These are phyloP conservation scores for Pseudocercospora eumusae DNA, from an alignment of 2,329 filamentous ascomycete species.

Conservation along the genomic window DNA sequence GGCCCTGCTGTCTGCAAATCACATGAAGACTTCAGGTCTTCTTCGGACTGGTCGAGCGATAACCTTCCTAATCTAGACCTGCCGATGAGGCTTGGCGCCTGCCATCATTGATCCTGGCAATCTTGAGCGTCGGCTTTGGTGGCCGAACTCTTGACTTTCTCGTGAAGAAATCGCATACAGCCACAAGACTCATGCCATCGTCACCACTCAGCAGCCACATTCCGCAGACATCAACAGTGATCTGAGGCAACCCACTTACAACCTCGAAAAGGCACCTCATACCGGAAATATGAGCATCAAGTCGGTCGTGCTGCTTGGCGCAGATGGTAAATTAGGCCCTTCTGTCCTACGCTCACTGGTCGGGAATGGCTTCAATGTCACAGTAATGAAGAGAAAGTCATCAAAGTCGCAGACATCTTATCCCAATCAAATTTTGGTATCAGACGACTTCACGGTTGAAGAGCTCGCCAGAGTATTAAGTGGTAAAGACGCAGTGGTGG, in stretches of 20 bases:
- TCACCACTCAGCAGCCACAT: not conserved
- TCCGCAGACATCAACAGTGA: not conserved
- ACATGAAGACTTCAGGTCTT: not conserved
- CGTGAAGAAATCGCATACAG: not conserved
- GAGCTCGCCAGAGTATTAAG: constrained; percentile 55
- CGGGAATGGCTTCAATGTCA: constrained; percentile 54
- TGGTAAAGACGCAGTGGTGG: constrained; percentile 60
- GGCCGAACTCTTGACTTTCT: not conserved
- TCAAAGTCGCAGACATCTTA: constrained; percentile 47
- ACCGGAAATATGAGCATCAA: constrained; percentile 38
- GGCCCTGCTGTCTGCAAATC: not conserved
- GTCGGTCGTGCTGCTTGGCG: constrained; percentile 49
- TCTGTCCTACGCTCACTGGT: constrained; percentile 46
- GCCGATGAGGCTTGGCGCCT: not conserved
- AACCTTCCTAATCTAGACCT: not conserved
- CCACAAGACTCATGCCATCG: not conserved
- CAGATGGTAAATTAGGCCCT: constrained; percentile 49
- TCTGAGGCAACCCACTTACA: not conserved
- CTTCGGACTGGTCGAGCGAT: not conserved
- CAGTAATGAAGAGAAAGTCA: constrained; percentile 55
- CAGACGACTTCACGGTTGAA: constrained; percentile 51
- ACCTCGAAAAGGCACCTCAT: not conserved
- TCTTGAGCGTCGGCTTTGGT: not conserved
- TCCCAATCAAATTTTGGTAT: constrained; percentile 41
- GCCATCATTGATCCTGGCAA: not conserved